These are phyloP conservation scores for Sphagnum tenellum DNA, from an alignment of 225 moss, liverwort and hornwort genomes.

Conservation along the genomic window DNA sequence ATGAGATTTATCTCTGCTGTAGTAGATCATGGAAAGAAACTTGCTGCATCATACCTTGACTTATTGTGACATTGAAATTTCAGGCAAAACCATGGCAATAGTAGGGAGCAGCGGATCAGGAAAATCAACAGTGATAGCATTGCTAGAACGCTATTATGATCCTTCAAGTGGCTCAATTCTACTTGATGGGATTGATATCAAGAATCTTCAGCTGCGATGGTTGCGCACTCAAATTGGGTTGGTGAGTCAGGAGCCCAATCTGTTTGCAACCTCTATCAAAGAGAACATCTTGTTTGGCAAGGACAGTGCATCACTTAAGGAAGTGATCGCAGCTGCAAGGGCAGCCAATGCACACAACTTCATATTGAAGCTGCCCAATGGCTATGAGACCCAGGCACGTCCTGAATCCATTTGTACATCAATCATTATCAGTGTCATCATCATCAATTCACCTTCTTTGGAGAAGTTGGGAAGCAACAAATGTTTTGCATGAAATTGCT, in stretches of 20 bases:
- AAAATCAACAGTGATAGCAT: conserved; percentile 33
- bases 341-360: conserved; percentile 37
- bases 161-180: conserved; percentile 21
- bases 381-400: conserved; percentile 26
- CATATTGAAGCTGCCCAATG: conserved; percentile 25
- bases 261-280: conserved; percentile 32
- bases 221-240: conserved; percentile 38
- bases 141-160: conserved; percentile 34
- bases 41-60: too few species aligned
- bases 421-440: too few species aligned
- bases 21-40: too few species aligned
- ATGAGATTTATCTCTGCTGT: too few species aligned
- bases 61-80: too few species aligned
- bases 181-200: conserved; percentile 27
- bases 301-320: conserved; percentile 24
- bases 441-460: too few species aligned
- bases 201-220: conserved; percentile 35
- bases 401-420: not conserved
- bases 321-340: conserved; percentile 18
- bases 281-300: conserved; percentile 43
- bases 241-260: conserved; percentile 42
- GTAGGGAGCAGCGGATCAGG: conserved; percentile 41
- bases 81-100: conserved; percentile 38
- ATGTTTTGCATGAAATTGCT: too few species aligned
- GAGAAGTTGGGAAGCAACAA: too few species aligned